Base-by-base conservation (phyloP, 73 alveolate species). In the Symbiodinium pilosum region DNA sequence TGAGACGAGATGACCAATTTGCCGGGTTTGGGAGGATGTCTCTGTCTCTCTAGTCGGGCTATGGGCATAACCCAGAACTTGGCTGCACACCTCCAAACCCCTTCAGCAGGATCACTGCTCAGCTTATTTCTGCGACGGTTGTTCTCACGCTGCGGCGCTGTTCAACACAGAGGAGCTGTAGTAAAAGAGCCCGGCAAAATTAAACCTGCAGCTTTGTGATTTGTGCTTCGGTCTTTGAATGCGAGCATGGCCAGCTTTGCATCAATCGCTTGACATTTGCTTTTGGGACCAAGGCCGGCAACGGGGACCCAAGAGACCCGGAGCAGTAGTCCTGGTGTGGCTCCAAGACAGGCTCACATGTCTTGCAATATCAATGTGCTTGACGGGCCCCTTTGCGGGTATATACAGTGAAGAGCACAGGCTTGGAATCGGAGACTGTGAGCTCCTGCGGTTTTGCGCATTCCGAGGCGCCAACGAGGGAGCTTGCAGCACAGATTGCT, bases 401-500 rank as follows among this genome's bases (percentile, higher is more conserved):
- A n/a, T n/a, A n/a, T n/a, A n/a, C n/a, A n/a, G n/a, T n/a, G n/a
- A n/a, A n/a, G n/a, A n/a, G n/a, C n/a, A n/a, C n/a, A n/a, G n/a
- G n/a, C n/a, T n/a, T n/a, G n/a, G n/a, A n/a, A n/a, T n/a, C 59
- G 59, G 59, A 47, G 14, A 14, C 6, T 47, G 59, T 6, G 14
- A 47, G 59, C 59, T 1, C 77, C 36, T 64, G 32, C 34, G 73
- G 32, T 56, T 56, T 56, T 14, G 81, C 81, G 30, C 12, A 14
- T n/a, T n/a, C 38, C 34, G 38, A 64, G 71, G 95, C 95, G 28
- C 95, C 95, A 26, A 88, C 95, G 30, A 38, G 95, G 69, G 95
- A 88, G 81, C 47, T 88, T 34, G 95, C 95, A 2, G 77, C 86
- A 6, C 95, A 88, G 86, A 88, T 88, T 21, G 95, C 95, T 2